Base-by-base conservation (phyloP, 345 rosid species). In the Salix purpurea region DNA sequence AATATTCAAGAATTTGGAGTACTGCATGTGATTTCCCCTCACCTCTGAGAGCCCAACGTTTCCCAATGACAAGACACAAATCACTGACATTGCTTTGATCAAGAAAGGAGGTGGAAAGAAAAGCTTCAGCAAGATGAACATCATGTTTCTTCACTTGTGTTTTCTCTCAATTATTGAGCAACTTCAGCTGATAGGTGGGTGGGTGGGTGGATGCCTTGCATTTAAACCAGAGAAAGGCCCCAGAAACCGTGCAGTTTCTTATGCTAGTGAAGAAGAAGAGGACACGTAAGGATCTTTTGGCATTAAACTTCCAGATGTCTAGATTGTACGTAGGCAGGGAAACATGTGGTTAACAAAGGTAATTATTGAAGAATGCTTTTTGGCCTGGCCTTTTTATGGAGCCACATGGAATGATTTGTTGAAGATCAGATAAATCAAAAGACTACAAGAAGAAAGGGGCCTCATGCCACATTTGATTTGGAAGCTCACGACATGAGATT, bases 1-100 rank as follows among this genome's bases (percentile, higher is more conserved):
- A 7, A 30, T 4, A 19, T 77, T 79, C 76, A 68, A 76, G 86
- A 91, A 92, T 69, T 89, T 92, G 16, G 95, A 90, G 81, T 91
- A 89, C 18, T 87, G 83, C 65, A 87, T 11, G 73, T 86, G 84
- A 4, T 79, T 80, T 42, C 92, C 94, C 71, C 56, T 74, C 0
- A 40, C 40, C 83, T 92, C 95, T 19, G 82, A 80, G 72, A 88
- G 70, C 15, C 87, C 89, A 32, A 26, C 34, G 18, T 68, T 75
- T 4, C 86, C 89, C 2, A 80, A 6, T 30, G 84, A 78, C 11
- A 71, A 74, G 3, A 83, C 42, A 7, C 77, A 78, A 18, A 83
- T 40, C 21, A 74, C 84, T 37, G 88, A 83, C 85, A 86, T 82
- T 19, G 75, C 68, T 4, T 81, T 85, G 37, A 84, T 65, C 48